Base-by-base conservation (phyloP, 2,329 filamentous ascomycete genomes). In the Colletotrichum graminicola region DNA sequence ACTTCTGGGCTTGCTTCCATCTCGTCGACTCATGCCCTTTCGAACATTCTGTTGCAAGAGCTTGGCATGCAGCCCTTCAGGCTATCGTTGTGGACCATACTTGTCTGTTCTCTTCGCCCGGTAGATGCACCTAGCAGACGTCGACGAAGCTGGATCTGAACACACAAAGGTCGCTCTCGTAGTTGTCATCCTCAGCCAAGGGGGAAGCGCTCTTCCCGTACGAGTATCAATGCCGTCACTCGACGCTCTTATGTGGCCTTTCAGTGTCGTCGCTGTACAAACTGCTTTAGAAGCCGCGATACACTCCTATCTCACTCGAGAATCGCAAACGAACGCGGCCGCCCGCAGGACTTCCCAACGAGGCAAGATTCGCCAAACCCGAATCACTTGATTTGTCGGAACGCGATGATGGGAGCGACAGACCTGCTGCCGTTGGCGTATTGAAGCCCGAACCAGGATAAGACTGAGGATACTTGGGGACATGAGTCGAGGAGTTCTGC, bases 401-500 rank as follows among this genome's bases (percentile, higher is more conserved):
- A 39, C 32, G 23, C 43, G 16, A 56, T 6, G 29, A 21, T 23
- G 29, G 36, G 51, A 23, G 29, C 34, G 3, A 12, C 36, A 56
- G 43, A n/a, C 26, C 26, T 57, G 29, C 21, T 34, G 16, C 51
- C 21, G 12, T n/a, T 45, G 39, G n/a, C 52, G 43, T 47, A 29
- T 16, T 12, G 39, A 65, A 47, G 62, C 29, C 29, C 16, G 62
- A 21, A 29, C 45, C 64, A 41, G 57, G 29, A 34, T 18, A 23
- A 55, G 47, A 51, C 43, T 66, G 51, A n/a, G 23, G 7, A 52
- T 16, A 21, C 47, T 47, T 52, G 23, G 21, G 10, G 14, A 32
- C 64, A 62, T 67, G 68, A 71, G 57, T 68, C 68, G 64, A 59
- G 57, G 29, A 21, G 29, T 54, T 59, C 16, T 55, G 47, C 47